phyloP scores from a whole-genome alignment of 208 protist species.

The Kentomonas sorsogonicus region DNA sequence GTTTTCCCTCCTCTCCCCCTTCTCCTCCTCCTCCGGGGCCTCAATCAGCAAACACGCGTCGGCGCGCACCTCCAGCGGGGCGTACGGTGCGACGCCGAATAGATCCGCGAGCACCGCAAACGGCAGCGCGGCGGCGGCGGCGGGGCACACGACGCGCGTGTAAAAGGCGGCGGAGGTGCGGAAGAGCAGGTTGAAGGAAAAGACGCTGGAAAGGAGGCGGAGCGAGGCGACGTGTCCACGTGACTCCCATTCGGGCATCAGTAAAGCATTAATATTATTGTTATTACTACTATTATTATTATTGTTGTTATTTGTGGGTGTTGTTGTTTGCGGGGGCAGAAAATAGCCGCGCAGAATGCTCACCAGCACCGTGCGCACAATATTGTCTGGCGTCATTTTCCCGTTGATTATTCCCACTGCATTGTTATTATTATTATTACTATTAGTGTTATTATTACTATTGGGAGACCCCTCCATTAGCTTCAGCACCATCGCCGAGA shows the following conservation, averaged over 20 bases:
- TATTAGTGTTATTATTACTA: too few species aligned
- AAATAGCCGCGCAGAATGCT: background rate
- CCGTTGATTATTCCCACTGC: background rate
- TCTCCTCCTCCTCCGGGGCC: too few species aligned
- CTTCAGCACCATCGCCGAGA: background rate
- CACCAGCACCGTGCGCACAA: background rate
- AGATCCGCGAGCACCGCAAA: constrained; percentile 18
- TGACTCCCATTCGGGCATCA: background rate
- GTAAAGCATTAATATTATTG: background rate
- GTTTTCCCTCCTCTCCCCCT: too few species aligned
- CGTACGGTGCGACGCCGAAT: constrained; percentile 22
- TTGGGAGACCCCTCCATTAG: too few species aligned
- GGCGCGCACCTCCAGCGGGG: too few species aligned
- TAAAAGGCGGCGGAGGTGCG: constrained; percentile 39
- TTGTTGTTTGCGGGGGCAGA: background rate
- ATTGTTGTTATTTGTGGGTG: too few species aligned
- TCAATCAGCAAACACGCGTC: too few species aligned
- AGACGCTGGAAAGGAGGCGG: background rate
- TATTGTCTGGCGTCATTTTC: background rate
- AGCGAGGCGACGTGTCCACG: background rate
- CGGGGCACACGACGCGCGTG: constrained; percentile 26
- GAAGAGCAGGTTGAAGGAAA: constrained; percentile 40
- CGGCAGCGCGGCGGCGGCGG: constrained; percentile 38
- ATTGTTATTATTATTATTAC: too few species aligned
- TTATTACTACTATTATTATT: too few species aligned